Conservation (phyloP, 1,284 basidiomycete species). For the Ustanciosporium gigantosporum region DNA sequence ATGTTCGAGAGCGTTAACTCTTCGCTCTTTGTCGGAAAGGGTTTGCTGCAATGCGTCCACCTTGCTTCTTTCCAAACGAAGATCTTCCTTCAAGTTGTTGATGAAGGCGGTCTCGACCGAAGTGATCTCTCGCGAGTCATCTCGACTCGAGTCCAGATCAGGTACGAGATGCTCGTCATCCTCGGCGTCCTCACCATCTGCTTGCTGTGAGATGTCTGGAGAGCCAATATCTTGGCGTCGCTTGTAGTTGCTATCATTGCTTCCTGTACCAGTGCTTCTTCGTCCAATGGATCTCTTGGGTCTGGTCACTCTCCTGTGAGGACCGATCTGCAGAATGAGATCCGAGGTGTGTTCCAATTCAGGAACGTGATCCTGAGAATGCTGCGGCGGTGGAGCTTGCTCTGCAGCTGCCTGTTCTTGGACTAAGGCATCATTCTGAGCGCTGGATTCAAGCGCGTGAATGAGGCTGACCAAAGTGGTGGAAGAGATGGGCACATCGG, state of each 20-base stretch:
- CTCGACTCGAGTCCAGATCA: constrained; percentile 21
- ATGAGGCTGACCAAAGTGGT: constrained; percentile 34
- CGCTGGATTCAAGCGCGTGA: constrained; percentile 26
- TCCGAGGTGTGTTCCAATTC: constrained; percentile 3
- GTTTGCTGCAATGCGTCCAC: constrained; percentile 29
- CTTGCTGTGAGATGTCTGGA: background rate
- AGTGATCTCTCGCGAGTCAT: constrained; percentile 20
- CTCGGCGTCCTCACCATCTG: constrained; percentile 13
- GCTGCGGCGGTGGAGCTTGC: background rate
- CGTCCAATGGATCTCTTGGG: too few species aligned
- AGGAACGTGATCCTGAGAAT: constrained; percentile 9
- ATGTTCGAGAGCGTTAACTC: constrained; percentile 26
- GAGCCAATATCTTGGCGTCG: constrained; percentile 8
- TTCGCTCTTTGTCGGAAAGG: constrained; percentile 32
- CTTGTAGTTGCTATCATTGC: constrained; percentile 26
- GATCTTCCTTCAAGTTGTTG: constrained; percentile 29
- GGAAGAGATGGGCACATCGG: constrained; percentile 30
- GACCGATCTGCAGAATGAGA: too few species aligned
- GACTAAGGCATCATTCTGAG: constrained; percentile 5
- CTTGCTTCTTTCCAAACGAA: constrained; percentile 34
- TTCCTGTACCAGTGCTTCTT: too few species aligned
- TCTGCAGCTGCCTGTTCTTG: background rate
- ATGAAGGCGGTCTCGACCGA: constrained; percentile 23
- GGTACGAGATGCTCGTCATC: constrained; percentile 22
- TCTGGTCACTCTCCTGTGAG: too few species aligned